These are phyloP conservation scores for Sporothrix mexicana DNA, from an alignment of 2,329 filamentous ascomycete genomes.

Conservation along the genomic window DNA sequence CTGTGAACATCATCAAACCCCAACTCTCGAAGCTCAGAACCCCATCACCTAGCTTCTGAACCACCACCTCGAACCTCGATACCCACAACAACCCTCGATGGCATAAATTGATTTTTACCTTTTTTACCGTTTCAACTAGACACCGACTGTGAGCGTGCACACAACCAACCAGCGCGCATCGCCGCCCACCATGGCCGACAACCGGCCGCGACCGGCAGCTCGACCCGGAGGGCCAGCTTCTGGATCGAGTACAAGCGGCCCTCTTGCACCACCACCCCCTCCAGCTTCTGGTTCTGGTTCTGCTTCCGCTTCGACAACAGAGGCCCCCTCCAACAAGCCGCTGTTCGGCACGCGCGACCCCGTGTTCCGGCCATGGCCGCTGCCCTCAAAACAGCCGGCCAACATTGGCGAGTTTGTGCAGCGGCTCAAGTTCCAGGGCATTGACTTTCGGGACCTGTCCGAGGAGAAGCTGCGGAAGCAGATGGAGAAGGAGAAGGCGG, in stretches of 20 bases:
- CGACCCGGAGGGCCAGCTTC: background rate
- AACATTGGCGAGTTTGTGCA: conserved; percentile 75
- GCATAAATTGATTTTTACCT: no score
- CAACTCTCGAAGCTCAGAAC: background rate
- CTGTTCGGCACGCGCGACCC: conserved; percentile 37
- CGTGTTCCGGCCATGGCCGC: conserved; percentile 65
- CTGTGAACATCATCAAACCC: background rate
- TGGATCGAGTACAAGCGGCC: background rate
- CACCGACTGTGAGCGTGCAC: background rate
- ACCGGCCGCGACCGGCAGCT: conserved; percentile 14
- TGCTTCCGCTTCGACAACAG: background rate
- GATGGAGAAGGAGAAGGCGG: conserved; percentile 58
- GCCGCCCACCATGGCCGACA: conserved; percentile 22
- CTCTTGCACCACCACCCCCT: background rate
- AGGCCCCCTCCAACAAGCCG: background rate
- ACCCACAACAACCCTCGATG: no score
- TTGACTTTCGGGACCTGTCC: conserved; percentile 80
- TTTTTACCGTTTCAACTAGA: no score
- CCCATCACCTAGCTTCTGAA: background rate
- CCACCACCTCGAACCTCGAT: background rate
- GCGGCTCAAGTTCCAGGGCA: conserved; percentile 78
- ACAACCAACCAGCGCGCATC: background rate
- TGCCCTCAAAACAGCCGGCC: conserved; percentile 61
- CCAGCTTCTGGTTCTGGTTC: background rate
- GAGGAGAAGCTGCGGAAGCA: conserved; percentile 75